Percentiles rank a stretch among this genome's conserved stretches.
Evolutionary conservation across 2,329 filamentous ascomycete species (phyloP).

Genomic region (Lachnellula arida): DNA sequence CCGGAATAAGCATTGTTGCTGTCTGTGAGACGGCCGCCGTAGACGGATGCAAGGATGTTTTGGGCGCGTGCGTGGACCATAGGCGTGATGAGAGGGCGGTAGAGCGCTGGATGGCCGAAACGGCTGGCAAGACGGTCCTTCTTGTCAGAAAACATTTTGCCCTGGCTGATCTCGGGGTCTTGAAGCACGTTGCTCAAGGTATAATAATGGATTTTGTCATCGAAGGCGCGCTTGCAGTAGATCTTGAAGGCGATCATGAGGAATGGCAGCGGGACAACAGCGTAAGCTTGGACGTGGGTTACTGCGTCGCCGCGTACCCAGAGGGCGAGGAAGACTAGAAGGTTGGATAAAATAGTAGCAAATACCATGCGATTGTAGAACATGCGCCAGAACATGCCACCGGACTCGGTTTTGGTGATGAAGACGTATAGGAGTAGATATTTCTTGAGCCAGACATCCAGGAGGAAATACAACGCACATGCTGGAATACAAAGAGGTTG

Average conservation of each 20-base stretch:
- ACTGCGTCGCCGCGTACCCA: slow-evolving; percentile 61
- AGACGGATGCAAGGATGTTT: slow-evolving; percentile 79
- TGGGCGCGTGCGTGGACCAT: slow-evolving; percentile 94
- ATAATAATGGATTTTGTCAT: slow-evolving; percentile 76
- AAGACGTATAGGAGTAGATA: slow-evolving; percentile 94
- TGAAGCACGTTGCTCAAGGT: slow-evolving; percentile 54
- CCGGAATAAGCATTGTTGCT: slow-evolving; percentile 55
- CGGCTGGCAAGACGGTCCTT: slow-evolving; percentile 68
- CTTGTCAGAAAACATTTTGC: slow-evolving; percentile 49
- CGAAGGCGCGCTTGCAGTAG: slow-evolving; percentile 73
- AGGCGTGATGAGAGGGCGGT: slow-evolving; percentile 82
- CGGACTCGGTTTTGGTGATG: slow-evolving; percentile 93
- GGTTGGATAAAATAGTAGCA: slow-evolving; percentile 69
- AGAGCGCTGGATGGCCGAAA: slow-evolving; percentile 88
- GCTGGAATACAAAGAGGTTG: slow-evolving; percentile 85
- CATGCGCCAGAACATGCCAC: slow-evolving; percentile 86
- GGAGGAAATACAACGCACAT: slow-evolving; percentile 79
- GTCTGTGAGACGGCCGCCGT: slow-evolving; percentile 72
- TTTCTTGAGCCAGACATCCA: slow-evolving; percentile 91
- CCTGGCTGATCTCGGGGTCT: slow-evolving; percentile 40
- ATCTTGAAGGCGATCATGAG: slow-evolving; percentile 80
- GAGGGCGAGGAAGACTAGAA: slow-evolving; percentile 71
- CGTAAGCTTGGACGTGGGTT: slow-evolving; percentile 56
- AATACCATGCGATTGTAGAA: slow-evolving; percentile 92
- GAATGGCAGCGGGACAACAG: slow-evolving; percentile 70